phyloP scores from a whole-genome alignment of 352 stramenopile species.

The Phytophthora multivora region DNA sequence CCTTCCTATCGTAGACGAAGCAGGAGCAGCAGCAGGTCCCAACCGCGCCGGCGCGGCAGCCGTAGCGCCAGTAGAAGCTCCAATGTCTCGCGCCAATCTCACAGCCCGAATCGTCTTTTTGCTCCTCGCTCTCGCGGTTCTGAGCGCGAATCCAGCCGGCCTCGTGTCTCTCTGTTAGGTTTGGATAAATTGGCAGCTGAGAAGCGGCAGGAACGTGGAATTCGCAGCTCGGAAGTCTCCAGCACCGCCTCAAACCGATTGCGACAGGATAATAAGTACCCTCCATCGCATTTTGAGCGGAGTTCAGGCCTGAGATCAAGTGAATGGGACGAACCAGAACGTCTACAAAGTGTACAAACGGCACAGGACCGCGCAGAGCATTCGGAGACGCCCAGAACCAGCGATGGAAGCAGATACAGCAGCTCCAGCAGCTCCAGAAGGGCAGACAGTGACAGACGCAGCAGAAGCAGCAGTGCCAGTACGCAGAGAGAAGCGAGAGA shows the following conservation, averaged over 20 bases:
- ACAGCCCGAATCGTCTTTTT: constrained; percentile 18
- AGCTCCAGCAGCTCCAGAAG: constrained; percentile 7
- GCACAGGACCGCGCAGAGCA: neutral
- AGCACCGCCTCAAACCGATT: constrained; percentile 2
- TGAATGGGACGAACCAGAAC: constrained; percentile 83
- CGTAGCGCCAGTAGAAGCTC: constrained; percentile 16
- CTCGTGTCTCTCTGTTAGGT: constrained; percentile 51
- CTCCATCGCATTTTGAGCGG: constrained; percentile 35
- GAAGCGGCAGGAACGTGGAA: constrained; percentile 55
- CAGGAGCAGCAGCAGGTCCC: constrained; percentile 19
- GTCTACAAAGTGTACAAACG: constrained; percentile 55
- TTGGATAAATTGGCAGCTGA: constrained; percentile 64
- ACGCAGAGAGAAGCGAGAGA: constrained; percentile 1
- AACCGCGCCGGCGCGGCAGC: constrained; percentile 10
- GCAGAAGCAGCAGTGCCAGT: constrained; percentile 6
- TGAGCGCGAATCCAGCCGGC: constrained; percentile 6
- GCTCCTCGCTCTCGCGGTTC: constrained; percentile 6
- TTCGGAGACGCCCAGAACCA: constrained; percentile 40
- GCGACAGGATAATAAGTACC: neutral
- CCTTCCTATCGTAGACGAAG: constrained; percentile 23
- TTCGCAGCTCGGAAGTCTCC: neutral
- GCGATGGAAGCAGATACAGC: constrained; percentile 49
- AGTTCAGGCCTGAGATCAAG: constrained; percentile 48
- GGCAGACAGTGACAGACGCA: constrained; percentile 7
- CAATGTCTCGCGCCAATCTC: constrained; percentile 2